phyloP scores from a whole-genome alignment of 495 filamentous ascomycete species.

The Aspergillus bertholletiae region DNA sequence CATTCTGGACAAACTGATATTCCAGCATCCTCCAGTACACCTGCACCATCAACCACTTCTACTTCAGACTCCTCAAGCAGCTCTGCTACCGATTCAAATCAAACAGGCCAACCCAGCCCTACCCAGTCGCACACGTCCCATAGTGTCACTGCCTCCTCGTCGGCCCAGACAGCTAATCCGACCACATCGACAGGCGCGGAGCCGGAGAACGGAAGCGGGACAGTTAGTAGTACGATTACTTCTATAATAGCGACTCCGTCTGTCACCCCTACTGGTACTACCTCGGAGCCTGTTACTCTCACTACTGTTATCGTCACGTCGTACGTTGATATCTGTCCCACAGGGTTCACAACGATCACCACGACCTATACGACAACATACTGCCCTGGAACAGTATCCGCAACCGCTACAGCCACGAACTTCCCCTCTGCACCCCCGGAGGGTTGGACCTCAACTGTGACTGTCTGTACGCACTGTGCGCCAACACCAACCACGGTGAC shows the following conservation, averaged over 20 bases:
- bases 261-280: background rate
- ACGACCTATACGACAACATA: conserved; percentile 37
- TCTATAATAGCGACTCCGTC: conserved; percentile 41
- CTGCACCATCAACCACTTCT: background rate
- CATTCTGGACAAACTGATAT: background rate
- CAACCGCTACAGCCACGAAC: conserved; percentile 25
- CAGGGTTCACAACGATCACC: conserved; percentile 43
- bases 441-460: conserved; percentile 44
- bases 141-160: background rate
- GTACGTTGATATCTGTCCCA: conserved; percentile 42
- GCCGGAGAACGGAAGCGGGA: conserved; percentile 9
- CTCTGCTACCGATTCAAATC: conserved; percentile 4
- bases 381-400: conserved; percentile 30
- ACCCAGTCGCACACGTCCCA: background rate
- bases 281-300: conserved; percentile 19
- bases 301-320: conserved; percentile 42
- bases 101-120: background rate
- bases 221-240: conserved; percentile 8
- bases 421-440: conserved; percentile 27
- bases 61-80: conserved; percentile 1
- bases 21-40: background rate
- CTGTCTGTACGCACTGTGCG: conserved; percentile 42
- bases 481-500: conserved; percentile 38
- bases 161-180: background rate
- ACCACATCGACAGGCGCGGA: conserved; percentile 3